Conservation (phyloP, 371 early-diverging fungal genomes). For the Parasitella parasitica region DNA sequence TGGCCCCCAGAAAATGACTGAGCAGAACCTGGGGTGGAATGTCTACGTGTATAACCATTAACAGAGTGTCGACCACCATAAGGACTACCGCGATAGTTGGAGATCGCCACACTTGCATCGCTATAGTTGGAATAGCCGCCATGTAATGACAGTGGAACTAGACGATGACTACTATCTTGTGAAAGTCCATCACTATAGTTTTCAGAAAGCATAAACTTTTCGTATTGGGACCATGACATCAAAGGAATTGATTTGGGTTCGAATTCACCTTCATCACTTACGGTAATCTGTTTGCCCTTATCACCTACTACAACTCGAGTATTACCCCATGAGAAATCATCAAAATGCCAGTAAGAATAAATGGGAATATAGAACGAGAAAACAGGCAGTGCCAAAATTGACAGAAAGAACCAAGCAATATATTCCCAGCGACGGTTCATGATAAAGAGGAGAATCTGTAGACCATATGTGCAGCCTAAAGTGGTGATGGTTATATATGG, state of each 20-base stretch:
- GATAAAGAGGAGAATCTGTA: conserved; percentile 79
- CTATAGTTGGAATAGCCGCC: not conserved
- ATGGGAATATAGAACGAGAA: conserved; percentile 77
- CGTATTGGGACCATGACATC: conserved; percentile 85
- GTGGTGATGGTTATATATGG: conserved; percentile 56
- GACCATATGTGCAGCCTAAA: conserved; percentile 69
- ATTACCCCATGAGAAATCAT: conserved; percentile 96
- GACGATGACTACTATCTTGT: conserved; percentile 12
- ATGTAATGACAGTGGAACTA: not conserved
- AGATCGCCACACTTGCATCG: not conserved
- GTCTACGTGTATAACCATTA: not conserved
- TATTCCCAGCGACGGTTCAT: conserved; percentile 82
- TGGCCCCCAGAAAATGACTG: not conserved
- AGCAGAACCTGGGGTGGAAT: not conserved
- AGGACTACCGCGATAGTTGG: not conserved
- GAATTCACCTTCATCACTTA: conserved; percentile 39
- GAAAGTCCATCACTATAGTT: conserved; percentile 2
- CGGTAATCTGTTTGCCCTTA: conserved; percentile 63
- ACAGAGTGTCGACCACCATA: not conserved
- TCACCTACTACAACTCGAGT: conserved; percentile 81
- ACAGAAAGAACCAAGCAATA: conserved; percentile 92
- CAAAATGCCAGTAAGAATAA: conserved; percentile 93
- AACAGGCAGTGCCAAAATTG: conserved; percentile 75
- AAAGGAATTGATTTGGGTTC: conserved; percentile 50
- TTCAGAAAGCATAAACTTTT: conserved; percentile 24